Base-by-base conservation (phyloP, 2,329 filamentous ascomycete genomes). In the Exserohilum rostratum region DNA sequence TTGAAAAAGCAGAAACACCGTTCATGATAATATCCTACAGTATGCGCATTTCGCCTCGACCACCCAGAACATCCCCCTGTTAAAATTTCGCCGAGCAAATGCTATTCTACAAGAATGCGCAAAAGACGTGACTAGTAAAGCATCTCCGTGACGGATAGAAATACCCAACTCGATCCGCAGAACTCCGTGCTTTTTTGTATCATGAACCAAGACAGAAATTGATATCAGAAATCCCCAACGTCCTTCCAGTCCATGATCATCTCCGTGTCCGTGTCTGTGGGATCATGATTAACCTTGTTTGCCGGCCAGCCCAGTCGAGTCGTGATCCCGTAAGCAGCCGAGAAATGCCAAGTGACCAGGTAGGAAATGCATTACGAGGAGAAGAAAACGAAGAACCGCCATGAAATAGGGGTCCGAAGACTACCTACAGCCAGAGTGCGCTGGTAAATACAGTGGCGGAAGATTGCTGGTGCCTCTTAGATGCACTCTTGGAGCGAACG, bases 391-490 rank as follows among this genome's bases (percentile, higher is more conserved):
- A 46, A 15, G 45, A 53, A 47, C 54, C 46, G 52, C 53, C 57
- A 62, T 65, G 56, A 51, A 64, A 55, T 52, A 59, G 60, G 51
- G 39, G 42, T n/a, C 46, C 34, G 55, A 61, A 62, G 60, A 60
- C 48, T 65, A 62, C 50, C 51, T 46, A 45, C 42, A 61, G 62
- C 56, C 60, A 62, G 58, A 58, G 55, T 65, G 68, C 65, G 64
- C 68, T 66, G 65, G 65, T 60, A 71, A 68, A 71, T 73, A 70
- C 66, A 73, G 56, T 57, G 55, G 69, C 60, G 71, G 57, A 67
- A 63, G 67, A 62, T 53, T 43, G 43, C 54, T 49, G 43, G 50
- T 58, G 59, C 55, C 51, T 46, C 37, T 51, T 33, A 50, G 48
- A 50, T 62, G 54, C 44, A 47, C 60, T 57, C 60, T 51, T 45